Conservation (phyloP, 306 rosid genomes). For the Lupinus albus region DNA sequence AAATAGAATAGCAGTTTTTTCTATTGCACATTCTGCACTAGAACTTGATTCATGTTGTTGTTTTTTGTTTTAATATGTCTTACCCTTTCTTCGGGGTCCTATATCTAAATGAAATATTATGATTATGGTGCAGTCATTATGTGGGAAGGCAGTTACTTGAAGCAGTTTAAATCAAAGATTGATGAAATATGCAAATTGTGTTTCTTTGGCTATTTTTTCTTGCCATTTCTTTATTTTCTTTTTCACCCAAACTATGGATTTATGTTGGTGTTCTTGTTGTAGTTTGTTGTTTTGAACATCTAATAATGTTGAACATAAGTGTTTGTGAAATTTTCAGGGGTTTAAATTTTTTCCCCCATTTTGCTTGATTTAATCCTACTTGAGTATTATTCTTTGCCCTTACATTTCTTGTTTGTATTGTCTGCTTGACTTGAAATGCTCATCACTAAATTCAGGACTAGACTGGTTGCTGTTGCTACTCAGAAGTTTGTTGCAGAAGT, state of each 20-base stretch:
- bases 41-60: background rate
- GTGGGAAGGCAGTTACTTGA: too few species aligned
- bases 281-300: background rate
- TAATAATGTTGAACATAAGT: conserved; percentile 7
- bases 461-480: conserved; percentile 84
- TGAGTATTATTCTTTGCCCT: conserved; percentile 2
- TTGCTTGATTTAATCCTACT: conserved; percentile 16
- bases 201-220: background rate
- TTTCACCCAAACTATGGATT: background rate
- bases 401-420: conserved; percentile 11
- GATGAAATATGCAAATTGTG: conserved; percentile 20
- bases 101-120: background rate
- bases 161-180: background rate
- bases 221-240: background rate
- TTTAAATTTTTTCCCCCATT: conserved; percentile 24
- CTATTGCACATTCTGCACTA: background rate
- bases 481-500: conserved; percentile 91
- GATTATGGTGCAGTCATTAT: background rate
- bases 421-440: conserved; percentile 13
- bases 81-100: background rate
- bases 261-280: background rate
- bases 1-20: background rate
- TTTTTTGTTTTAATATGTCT: background rate
- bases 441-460: conserved; percentile 53
- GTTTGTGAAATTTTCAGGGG: background rate